These are phyloP conservation scores for Botrytis sinoallii DNA, from an alignment of 2,329 filamentous ascomycete species.

Conservation along the genomic window DNA sequence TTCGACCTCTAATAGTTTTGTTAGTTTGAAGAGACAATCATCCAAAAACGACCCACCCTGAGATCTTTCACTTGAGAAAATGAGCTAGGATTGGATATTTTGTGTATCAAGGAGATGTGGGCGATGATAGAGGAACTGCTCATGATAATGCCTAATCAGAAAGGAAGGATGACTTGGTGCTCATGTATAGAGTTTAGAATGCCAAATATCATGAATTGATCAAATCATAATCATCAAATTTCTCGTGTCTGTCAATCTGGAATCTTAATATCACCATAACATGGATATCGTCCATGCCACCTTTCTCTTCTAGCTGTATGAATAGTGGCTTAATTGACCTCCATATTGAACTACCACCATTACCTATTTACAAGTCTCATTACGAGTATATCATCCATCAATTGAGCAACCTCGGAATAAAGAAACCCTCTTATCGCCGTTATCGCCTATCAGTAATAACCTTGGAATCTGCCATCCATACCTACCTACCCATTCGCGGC, in stretches of 20 bases:
- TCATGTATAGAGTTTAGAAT: constrained; percentile 12
- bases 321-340: not conserved
- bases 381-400: not conserved
- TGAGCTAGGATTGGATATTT: constrained; percentile 8
- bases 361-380: not conserved
- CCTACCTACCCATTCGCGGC: not conserved
- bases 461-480: not conserved
- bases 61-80: constrained; percentile 30
- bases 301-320: not conserved
- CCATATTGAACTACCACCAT: not conserved
- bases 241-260: not conserved
- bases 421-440: not conserved
- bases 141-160: not conserved
- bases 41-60: constrained; percentile 28
- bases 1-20: constrained; percentile 20
- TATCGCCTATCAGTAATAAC: constrained; percentile 7
- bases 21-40: constrained; percentile 43
- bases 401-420: not conserved
- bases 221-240: not conserved
- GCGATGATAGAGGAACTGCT: constrained; percentile 2
- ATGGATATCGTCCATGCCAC: not conserved
- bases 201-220: not conserved
- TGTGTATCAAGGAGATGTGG: constrained; percentile 8
- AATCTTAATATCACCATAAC: not conserved
- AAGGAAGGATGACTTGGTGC: not conserved